Evolutionary conservation across 176 grass and related monocot species (phyloP), one percentile per base, ranked within the genome.

Genomic region (bread wheat (Triticum aestivum)): DNA sequence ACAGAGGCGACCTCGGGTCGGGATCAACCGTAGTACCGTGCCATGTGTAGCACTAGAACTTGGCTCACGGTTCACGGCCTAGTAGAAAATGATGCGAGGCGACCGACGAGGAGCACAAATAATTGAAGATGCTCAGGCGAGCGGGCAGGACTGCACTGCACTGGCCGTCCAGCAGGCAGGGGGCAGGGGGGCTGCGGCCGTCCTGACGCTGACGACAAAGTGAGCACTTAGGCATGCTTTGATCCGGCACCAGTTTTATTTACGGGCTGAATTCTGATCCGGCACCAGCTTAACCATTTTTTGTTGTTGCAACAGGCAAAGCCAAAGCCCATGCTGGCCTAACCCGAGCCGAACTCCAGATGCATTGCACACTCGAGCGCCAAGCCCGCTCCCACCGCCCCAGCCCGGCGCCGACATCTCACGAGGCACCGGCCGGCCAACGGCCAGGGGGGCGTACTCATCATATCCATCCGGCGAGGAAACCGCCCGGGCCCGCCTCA

Each of bases 121-220:
- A 13, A 33, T n/a, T 3, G 26, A 20, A 17, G 56, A 15, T 11
- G n/a, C 26, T 21, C 41, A n/a, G 54, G 2, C 34, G 54, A 38
- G 23, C 23, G 2, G 8, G 24, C 20, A 11, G 38, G 2, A 32
- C 66, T 27, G 4, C 13, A 32, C 66, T 27, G 4, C 13, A 29
- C 17, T 33, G 39, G 27, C 38, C 14, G 61, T 18, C 65, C 41
- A 54, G 24, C 42, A 79, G 61, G 45, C 58, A 59, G 20, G 26
- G 77, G 56, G 75, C 77, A 54, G 63, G 45, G 45, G 45, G 34
- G 26, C 80, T 32, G 77, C 83, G 30, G 49, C 70, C 70, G 34
- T 69, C 69, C 83, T 82, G 47, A 32, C 77, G 35, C 83, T 82
- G 47, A 32, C 77, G 35, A 77, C 29, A 86, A 82, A 77, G 38